Evolutionary conservation across 2,329 filamentous ascomycete species (phyloP), one percentile per base, ranked within the genome.

Genomic region (Cladobotryum mycophilum): DNA sequence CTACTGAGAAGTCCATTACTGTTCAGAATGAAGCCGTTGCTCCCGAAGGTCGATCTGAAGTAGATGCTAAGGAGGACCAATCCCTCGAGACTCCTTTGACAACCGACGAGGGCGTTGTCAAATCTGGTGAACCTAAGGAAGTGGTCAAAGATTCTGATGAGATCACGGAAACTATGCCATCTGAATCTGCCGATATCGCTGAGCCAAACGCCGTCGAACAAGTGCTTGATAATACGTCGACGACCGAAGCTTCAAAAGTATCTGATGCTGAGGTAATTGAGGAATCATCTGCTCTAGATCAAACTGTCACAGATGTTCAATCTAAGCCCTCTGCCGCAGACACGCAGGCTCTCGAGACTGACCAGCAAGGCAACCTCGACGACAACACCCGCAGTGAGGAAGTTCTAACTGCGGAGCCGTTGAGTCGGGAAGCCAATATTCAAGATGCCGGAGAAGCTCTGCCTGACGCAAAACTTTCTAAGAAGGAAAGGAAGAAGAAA

Each of bases 401-500:
- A 4, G 30, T 17, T 36, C 14, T 14, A 2, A n/a, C 12, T 17
- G 8, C n/a, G 15, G 43, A 45, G 20, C 43, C 13, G 15, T 18
- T 15, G 8, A 45, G 8, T 15, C 14, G 17, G n/a, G 43, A 45
- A 4, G 35, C 25, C 5, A 3, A 20, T 9, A 6, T n/a, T 17
- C 15, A 44, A 30, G 11, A 45, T 8, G n/a, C 15, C 8, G 11
- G 12, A 14, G 25, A 45, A 14, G 18, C 14, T 14, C 9, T 17
- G 12, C 17, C 47, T 8, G 17, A 17, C 8, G 34, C 41, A n/a
- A 52, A 46, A 15, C 34, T 50, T 30, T 51, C 51, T 9, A 58
- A 52, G 52, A 59, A 55, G 15, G 53, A 58, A 20, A 59, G 53
- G 48, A 58, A 54, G 37, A 56, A 57, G 49, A 45, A 48, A 22